phyloP scores from a whole-genome alignment of 305 asterid genomes.

The Rubia tinctorum region DNA sequence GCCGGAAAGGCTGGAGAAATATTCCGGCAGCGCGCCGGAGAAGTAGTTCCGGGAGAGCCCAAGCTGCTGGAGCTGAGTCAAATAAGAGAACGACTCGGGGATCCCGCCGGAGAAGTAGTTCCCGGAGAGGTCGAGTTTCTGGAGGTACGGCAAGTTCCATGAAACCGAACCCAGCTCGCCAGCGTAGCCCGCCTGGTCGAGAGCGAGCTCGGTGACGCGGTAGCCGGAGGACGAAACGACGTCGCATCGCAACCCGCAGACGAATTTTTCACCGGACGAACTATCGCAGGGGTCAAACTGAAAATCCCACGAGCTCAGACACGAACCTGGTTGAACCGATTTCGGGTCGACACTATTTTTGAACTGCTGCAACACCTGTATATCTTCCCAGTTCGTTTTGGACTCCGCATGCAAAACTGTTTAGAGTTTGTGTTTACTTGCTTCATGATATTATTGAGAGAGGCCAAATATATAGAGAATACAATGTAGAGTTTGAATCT shows the following conservation, averaged over 20 bases:
- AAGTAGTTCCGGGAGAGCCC: constrained; percentile 54
- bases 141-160: constrained; percentile 51
- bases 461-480: too few relatives aligned
- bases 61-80: constrained; percentile 45
- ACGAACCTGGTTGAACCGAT: constrained; percentile 48
- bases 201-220: constrained; percentile 70
- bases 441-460: too few relatives aligned
- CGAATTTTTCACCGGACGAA: constrained; percentile 50
- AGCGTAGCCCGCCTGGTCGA: constrained; percentile 69
- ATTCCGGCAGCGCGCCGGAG: constrained; percentile 46
- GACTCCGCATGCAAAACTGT: constrained; percentile 31
- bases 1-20: constrained; percentile 39
- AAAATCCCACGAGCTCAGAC: constrained; percentile 75
- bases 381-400: constrained; percentile 56
- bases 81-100: constrained; percentile 48
- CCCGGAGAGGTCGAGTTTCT: constrained; percentile 53
- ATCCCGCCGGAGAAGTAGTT: constrained; percentile 56
- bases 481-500: too few relatives aligned
- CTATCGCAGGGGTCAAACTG: constrained; percentile 67
- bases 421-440: too few relatives aligned
- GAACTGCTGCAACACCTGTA: constrained; percentile 57
- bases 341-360: constrained; percentile 41
- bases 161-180: constrained; percentile 39
- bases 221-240: constrained; percentile 22
- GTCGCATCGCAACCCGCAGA: constrained; percentile 87